Percentiles rank a stretch among this genome's conserved stretches.
Evolutionary conservation across 305 asterid species (phyloP).

Genomic region (Fraxinus angustifolia): DNA sequence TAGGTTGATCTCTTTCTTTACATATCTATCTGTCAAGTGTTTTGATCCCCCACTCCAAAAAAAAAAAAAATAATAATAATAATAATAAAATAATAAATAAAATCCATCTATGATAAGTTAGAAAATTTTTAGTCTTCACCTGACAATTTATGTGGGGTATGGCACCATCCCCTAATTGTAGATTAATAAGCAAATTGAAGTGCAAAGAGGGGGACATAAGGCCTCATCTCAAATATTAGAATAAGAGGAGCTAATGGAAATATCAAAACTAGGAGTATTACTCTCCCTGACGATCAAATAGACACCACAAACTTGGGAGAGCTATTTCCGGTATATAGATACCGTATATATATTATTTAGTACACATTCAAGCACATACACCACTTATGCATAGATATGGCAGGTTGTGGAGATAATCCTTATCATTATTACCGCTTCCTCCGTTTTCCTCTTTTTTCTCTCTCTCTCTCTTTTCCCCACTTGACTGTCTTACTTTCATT

Average conservation of each 20-base stretch:
- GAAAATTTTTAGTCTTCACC: neutral
- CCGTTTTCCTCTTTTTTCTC: neutral
- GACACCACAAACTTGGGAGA: neutral
- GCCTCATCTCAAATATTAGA: neutral
- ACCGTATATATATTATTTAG: neutral
- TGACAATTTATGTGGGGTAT: neutral
- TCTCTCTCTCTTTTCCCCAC: neutral
- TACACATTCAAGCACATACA: neutral
- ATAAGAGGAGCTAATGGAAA: neutral
- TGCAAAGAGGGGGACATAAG: neutral
- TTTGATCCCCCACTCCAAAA: neutral
- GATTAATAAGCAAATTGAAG: neutral
- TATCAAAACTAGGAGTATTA: neutral
- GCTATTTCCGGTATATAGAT: neutral
- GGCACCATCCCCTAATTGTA: neutral
- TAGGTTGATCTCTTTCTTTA: constrained; percentile 21
- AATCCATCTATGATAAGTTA: neutral
- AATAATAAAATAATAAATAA: neutral
- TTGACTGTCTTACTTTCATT: neutral
- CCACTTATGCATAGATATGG: neutral
- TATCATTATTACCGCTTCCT: neutral
- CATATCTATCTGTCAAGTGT: neutral
- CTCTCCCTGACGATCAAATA: neutral
- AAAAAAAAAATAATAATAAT: no score
- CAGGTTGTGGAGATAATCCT: neutral